Evolutionary conservation across 177 flowering plant genomes (phyloP).

Genomic region (Vitis hybrid): DNA sequence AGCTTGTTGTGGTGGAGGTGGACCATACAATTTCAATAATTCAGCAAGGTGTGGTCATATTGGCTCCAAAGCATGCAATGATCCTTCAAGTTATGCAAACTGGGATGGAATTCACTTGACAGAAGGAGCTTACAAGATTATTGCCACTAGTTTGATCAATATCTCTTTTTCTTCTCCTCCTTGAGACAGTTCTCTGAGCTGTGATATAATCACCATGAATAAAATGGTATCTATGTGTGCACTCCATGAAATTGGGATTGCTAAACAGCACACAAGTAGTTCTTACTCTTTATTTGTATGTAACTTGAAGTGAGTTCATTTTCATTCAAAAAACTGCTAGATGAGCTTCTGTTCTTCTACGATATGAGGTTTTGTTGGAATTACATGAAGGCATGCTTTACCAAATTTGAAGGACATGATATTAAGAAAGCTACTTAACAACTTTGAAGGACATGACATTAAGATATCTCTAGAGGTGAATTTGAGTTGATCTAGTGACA

Average conservation of each 20-base stretch:
- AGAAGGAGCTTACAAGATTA: slow-evolving; percentile 46
- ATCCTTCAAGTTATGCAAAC: slow-evolving; percentile 37
- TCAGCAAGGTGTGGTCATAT: slow-evolving; percentile 44
- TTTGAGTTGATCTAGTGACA: no score
- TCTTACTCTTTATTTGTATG: no score
- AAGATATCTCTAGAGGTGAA: no score
- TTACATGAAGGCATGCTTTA: no score
- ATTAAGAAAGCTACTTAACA: no score
- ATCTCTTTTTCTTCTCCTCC: slow-evolving; percentile 34
- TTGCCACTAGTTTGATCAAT: slow-evolving; percentile 35
- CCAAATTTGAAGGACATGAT: no score
- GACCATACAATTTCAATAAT: slow-evolving; percentile 51
- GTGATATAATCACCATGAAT: neutral
- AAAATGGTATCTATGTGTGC: slow-evolving; percentile 7
- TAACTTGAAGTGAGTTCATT: no score
- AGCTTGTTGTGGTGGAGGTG: slow-evolving; percentile 71
- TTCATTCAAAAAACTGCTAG: no score
- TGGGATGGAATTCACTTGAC: slow-evolving; percentile 79
- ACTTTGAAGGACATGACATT: no score
- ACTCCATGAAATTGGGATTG: neutral
- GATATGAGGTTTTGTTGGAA: no score
- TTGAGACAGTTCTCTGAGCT: neutral
- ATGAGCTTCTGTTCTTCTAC: no score
- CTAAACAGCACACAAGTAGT: no score
- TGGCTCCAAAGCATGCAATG: slow-evolving; percentile 38